Evolutionary conservation across 2,329 filamentous ascomycete species (phyloP).

Genomic region (Gaeumannomyces sp.): DNA sequence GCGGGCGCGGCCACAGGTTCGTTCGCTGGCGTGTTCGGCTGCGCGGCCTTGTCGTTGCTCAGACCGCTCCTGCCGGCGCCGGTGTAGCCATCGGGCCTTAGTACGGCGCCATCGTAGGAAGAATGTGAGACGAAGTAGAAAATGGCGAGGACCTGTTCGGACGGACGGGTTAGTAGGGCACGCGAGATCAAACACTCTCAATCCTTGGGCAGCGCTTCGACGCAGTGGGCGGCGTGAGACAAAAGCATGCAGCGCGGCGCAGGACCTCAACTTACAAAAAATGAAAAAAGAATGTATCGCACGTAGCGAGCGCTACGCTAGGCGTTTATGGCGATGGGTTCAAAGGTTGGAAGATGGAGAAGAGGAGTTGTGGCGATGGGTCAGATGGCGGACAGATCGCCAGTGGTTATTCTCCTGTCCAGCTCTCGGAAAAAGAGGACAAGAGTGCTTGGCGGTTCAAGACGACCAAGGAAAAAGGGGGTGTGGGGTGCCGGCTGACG

Average conservation of each 20-base stretch:
- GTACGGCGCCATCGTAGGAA: constrained; percentile 38
- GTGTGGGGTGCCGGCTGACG: not conserved
- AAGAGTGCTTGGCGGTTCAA: not conserved
- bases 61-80: constrained; percentile 7
- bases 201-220: not conserved
- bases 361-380: not conserved
- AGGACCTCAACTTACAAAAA: constrained; percentile 57
- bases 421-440: not conserved
- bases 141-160: constrained; percentile 54
- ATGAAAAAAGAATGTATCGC: constrained; percentile 73
- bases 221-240: too few species aligned
- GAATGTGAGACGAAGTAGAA: constrained; percentile 75
- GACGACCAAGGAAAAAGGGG: not conserved
- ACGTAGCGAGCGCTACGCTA: constrained; percentile 63
- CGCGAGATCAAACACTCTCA: not conserved
- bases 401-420: not conserved
- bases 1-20: not conserved
- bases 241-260: not conserved
- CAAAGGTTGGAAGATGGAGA: not conserved
- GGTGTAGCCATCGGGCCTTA: not conserved
- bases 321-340: not conserved
- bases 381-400: not conserved
- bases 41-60: constrained; percentile 20
- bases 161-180: not conserved
- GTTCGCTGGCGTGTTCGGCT: constrained; percentile 2